Evolutionary conservation across 2,329 filamentous ascomycete genomes (phyloP), one percentile per base, ranked within the genome.

Genomic region (Ceratocystis albifundus): DNA sequence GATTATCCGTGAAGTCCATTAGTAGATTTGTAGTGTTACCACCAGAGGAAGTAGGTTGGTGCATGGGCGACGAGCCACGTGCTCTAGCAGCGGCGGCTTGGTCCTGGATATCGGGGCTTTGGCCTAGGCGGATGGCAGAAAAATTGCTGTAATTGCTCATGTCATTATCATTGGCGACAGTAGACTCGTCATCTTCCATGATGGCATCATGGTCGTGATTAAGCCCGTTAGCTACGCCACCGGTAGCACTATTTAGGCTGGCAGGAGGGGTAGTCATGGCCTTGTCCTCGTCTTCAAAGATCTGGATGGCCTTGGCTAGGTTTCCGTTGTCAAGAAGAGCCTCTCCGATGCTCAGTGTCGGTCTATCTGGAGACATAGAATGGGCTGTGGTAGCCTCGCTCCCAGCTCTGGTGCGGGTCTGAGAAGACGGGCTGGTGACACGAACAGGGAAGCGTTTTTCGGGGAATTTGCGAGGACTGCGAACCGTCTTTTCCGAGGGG

Each of bases 141-240:
- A 96, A 96, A 12, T 83, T 85, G 78, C 90, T 96, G 74, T 96
- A 88, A 2, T 87, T 87, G 80, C 90, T 96, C 75, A 90, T 80
- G 82, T 87, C 77, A 57, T 86, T 88, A 70, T 90, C 87, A 70
- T 90, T 87, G 1, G 81, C 81, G 55, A 80, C 78, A n/a, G 75
- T 72, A 46, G 78, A 76, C 65, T 72, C 72, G 22, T 69, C 69
- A 20, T 65, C 68, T 41, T 70, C 72, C 57, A 75, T 74, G 55
- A 71, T 72, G 68, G 65, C 4, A 67, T 65, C 63, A 57, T 65
- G 62, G 10, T 61, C 66, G 30, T 44, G 28, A 20, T 59, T n/a
- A 8, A 53, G 17, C 15, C 32, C 53, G 15, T 63, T 36, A 67
- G 69, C 10, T 75, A 73, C 71, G 4, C 10, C 36, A 41, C 3